Percentiles rank a stretch among this genome's conserved stretches.
These are phyloP conservation scores for Sporothrix mexicana DNA, from an alignment of 2,329 filamentous ascomycete species.

Conservation along the genomic window DNA sequence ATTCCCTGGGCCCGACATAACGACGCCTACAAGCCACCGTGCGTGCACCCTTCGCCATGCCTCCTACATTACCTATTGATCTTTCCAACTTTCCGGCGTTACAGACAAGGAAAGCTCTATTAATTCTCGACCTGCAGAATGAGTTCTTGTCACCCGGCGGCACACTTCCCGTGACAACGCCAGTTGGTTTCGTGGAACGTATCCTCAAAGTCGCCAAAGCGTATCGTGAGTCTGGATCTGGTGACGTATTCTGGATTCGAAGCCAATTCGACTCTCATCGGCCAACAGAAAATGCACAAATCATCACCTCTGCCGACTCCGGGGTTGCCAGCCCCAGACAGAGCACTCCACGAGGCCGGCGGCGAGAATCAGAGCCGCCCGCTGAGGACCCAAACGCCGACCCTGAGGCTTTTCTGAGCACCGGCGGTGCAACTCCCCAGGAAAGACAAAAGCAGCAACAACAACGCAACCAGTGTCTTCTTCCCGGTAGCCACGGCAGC, in stretches of 20 bases:
- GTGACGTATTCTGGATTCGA: slow-evolving; percentile 82
- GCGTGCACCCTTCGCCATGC: slow-evolving; percentile 33
- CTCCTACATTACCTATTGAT: slow-evolving; percentile 62
- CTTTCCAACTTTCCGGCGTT: slow-evolving; percentile 61
- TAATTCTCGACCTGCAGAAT: slow-evolving; percentile 87
- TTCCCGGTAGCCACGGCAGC: slow-evolving; percentile 52
- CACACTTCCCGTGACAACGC: slow-evolving; percentile 68
- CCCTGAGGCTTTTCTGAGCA: slow-evolving; percentile 49
- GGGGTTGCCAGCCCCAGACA: background rate
- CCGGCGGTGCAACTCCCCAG: slow-evolving; percentile 16
- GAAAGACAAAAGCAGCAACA: slow-evolving; percentile 45
- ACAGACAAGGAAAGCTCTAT: slow-evolving; percentile 69
- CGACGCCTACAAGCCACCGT: background rate
- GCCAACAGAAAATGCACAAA: slow-evolving; percentile 59
- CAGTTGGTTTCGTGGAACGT: slow-evolving; percentile 69
- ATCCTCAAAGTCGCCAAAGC: slow-evolving; percentile 69
- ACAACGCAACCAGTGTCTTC: slow-evolving; percentile 47
- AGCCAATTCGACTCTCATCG: slow-evolving; percentile 73
- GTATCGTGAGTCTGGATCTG: slow-evolving; percentile 73
- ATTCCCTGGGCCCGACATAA: background rate
- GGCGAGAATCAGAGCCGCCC: slow-evolving; percentile 37
- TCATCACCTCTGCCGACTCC: slow-evolving; percentile 47
- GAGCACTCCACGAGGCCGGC: slow-evolving; percentile 4
- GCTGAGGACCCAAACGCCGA: slow-evolving; percentile 44
- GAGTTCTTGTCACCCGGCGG: slow-evolving; percentile 78